Evolutionary conservation across 106 monocot species (phyloP).

Genomic region (Dioscorea dumetorum): DNA sequence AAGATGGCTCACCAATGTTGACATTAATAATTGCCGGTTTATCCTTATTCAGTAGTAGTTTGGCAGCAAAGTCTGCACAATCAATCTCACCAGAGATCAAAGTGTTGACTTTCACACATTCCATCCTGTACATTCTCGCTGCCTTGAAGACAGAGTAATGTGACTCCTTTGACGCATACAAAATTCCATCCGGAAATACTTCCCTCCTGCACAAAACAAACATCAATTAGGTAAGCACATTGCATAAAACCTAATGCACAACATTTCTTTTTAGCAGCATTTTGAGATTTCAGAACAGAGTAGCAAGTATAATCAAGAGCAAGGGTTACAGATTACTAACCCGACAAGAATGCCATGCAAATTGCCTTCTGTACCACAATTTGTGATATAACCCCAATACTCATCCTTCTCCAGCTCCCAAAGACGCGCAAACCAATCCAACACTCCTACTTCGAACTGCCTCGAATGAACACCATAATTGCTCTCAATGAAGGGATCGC

Average conservation of each 20-base stretch:
- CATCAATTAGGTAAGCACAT: not conserved
- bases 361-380: conserved; percentile 90
- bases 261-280: too few relatives aligned
- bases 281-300: too few relatives aligned
- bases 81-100: conserved; percentile 68
- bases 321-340: conserved; percentile 13
- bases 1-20: conserved; percentile 47
- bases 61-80: conserved; percentile 41
- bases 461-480: conserved; percentile 86
- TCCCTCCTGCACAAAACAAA: conserved; percentile 39
- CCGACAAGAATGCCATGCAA: conserved; percentile 84
- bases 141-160: conserved; percentile 85
- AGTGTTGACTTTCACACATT: conserved; percentile 59
- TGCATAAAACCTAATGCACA: not conserved
- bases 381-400: conserved; percentile 93
- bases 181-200: conserved; percentile 48
- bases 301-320: too few relatives aligned
- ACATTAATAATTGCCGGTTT: conserved; percentile 74
- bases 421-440: conserved; percentile 87
- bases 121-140: conserved; percentile 75
- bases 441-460: conserved; percentile 77
- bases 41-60: conserved; percentile 38
- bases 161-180: conserved; percentile 65
- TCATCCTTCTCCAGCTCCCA: conserved; percentile 83
- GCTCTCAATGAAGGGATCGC: conserved; percentile 90